Percentiles rank a stretch among this genome's conserved stretches.
phyloP scores from a whole-genome alignment of 306 rosid species.

The Luffa acutangula region DNA sequence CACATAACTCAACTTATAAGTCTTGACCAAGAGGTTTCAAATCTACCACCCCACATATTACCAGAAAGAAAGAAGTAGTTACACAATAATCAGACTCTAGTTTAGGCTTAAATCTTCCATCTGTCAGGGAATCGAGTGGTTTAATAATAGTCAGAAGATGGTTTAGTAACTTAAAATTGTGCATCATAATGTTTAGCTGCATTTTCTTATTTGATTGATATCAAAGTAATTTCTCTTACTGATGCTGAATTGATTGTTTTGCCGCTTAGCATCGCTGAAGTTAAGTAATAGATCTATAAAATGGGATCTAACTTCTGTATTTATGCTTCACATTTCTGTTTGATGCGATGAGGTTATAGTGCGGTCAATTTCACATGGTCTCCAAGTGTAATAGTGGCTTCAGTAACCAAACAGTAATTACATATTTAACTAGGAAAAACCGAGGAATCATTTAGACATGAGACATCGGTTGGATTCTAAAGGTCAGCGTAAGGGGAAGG shows the following conservation, averaged over 20 bases:
- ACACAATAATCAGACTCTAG: too few relatives aligned
- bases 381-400: background rate
- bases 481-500: slow-evolving; percentile 86
- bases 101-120: too few relatives aligned
- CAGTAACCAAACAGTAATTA: background rate
- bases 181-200: too few relatives aligned
- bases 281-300: background rate
- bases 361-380: background rate
- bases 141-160: background rate
- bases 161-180: too few relatives aligned
- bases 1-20: too few relatives aligned
- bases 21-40: too few relatives aligned
- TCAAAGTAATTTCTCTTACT: background rate
- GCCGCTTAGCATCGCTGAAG: background rate
- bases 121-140: background rate
- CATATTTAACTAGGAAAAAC: slow-evolving; percentile 53
- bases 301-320: background rate
- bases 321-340: slow-evolving; percentile 20
- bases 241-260: background rate
- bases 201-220: background rate
- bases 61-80: too few relatives aligned
- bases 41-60: too few relatives aligned
- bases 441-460: slow-evolving; percentile 96
- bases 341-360: background rate
- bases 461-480: slow-evolving; percentile 92